Evolutionary conservation across 331 rosid species (phyloP), one percentile per base, ranked within the genome.

Genomic region (Ulmus americana): DNA sequence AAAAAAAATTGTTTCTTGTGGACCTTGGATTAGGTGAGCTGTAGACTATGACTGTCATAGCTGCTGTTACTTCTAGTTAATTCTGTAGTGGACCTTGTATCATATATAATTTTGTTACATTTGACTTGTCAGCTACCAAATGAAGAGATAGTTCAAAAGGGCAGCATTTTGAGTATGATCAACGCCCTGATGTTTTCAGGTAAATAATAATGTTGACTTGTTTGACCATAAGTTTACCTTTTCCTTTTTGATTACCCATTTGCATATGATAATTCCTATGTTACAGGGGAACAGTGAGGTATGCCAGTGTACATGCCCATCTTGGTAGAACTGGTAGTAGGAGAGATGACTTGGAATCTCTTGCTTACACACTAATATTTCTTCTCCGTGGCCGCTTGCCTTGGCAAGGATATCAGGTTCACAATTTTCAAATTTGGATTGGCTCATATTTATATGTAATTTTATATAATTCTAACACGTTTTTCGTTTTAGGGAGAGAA

Each of bases 361-460:
- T 81, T 53, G 85, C 85, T 67, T 81, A 81, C 76, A 81, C 85
- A 10, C 82, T 81, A 9, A 66, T 81, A 57, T 81, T 81, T 77
- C 85, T 81, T 67, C 80, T 81, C 12, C 85, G 85, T 52, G 85
- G 80, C 18, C 76, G 82, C 51, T 62, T 81, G 62, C 85, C 85
- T n/a, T 81, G 85, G 85, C 85, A 81, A 74, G 85, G 85, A 81
- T 77, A 70, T 71, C 85, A 81, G 85, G 85, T 81, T 65, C 47
- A 50, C 38, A 42, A 28, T 65, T 35, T 63, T 18, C 62, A 57
- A 51, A 41, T 60, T 44, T 45, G 58, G 41, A 53, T 44, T 9
- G 44, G 60, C 8, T 51, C 48, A 61, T 45, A 43, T 15, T 39
- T 72, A 47, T 28, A 52, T 59, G 39, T n/a, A 18, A 61, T 20